Conservation (phyloP, 345 rosid genomes). For the Eucalyptus sp. region DNA sequence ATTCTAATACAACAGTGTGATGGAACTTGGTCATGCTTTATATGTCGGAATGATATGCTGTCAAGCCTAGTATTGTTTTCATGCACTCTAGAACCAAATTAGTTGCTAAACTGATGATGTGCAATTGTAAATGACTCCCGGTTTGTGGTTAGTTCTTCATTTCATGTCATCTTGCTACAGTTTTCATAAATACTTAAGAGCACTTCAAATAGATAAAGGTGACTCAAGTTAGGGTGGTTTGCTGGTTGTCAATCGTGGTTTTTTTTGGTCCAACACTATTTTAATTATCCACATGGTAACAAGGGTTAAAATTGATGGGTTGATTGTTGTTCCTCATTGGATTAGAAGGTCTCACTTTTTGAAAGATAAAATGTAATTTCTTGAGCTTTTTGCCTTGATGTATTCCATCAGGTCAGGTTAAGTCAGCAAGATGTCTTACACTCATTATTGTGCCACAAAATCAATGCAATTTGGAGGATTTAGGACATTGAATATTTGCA, state of each 20-base stretch:
- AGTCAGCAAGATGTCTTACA: not conserved
- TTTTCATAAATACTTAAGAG: not conserved
- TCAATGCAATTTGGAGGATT: slow-evolving; percentile 29
- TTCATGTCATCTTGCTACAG: not conserved
- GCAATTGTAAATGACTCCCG: not conserved
- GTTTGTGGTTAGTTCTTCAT: not conserved
- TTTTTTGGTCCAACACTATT: not conserved
- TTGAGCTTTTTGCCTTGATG: not conserved
- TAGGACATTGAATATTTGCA: slow-evolving; percentile 28
- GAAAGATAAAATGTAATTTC: not conserved
- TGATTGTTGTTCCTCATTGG: not conserved
- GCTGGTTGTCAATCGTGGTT: not conserved
- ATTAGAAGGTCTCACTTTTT: no score
- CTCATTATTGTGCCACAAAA: not conserved
- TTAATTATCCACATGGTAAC: not conserved
- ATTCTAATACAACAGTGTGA: not conserved
- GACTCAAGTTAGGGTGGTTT: not conserved
- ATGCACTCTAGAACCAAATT: no score
- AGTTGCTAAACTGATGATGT: not conserved
- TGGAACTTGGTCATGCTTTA: not conserved
- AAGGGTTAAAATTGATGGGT: not conserved
- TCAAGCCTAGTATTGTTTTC: no score
- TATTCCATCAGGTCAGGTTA: no score
- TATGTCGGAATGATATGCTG: not conserved
- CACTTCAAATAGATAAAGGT: not conserved